These are phyloP conservation scores for Xanthoconium purpureum DNA, from an alignment of 768 basidiomycete genomes.

Conservation along the genomic window DNA sequence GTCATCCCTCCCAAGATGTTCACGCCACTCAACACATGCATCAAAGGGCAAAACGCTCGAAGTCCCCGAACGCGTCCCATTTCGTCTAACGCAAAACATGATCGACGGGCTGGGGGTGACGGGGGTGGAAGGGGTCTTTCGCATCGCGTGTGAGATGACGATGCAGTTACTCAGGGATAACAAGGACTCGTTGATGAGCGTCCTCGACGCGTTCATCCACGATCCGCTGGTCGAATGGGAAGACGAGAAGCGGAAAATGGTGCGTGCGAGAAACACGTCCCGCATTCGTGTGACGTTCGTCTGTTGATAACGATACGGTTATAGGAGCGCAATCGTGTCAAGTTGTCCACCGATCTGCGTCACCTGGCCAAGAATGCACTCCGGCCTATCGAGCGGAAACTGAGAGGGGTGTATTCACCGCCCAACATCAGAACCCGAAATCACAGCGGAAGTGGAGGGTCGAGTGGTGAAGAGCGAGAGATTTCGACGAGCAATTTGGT, in stretches of 20 bases:
- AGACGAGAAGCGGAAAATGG: constrained; percentile 69
- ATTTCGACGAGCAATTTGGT: constrained; percentile 84
- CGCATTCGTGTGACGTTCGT: not conserved
- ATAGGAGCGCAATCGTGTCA: constrained; percentile 49
- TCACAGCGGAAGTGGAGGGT: constrained; percentile 23
- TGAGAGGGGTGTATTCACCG: constrained; percentile 66
- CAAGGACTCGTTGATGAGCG: constrained; percentile 90
- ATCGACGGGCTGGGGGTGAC: constrained; percentile 91
- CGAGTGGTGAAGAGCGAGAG: constrained; percentile 35
- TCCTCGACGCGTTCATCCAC: constrained; percentile 94
- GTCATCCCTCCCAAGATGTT: not conserved
- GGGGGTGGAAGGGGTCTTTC: constrained; percentile 91
- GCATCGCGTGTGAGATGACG: constrained; percentile 88
- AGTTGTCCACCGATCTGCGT: constrained; percentile 53
- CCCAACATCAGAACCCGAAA: constrained; percentile 41
- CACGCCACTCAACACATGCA: not conserved
- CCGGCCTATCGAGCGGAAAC: constrained; percentile 77
- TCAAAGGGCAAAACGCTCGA: constrained; percentile 74
- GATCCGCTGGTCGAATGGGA: constrained; percentile 98
- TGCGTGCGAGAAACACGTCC: constrained; percentile 22
- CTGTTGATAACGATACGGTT: not conserved
- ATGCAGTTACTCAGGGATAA: constrained; percentile 84
- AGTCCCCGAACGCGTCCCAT: constrained; percentile 89
- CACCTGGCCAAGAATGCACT: constrained; percentile 74
- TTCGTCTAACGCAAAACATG: constrained; percentile 90